These are phyloP conservation scores for Solanum medicagineum DNA, from an alignment of 257 asterid species.

Conservation along the genomic window DNA sequence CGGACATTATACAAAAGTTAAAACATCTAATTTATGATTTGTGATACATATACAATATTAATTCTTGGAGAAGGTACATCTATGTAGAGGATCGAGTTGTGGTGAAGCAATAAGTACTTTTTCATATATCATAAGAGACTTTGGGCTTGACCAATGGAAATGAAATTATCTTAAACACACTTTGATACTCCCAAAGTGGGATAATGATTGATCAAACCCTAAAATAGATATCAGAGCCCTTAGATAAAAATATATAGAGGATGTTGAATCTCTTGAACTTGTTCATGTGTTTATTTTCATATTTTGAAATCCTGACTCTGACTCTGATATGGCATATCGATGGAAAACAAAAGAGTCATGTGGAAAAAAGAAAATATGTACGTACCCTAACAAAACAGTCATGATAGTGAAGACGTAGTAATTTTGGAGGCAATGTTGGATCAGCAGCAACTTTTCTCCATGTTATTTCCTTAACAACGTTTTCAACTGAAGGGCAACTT, in stretches of 20 bases:
- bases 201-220: background rate
- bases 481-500: slow-evolving; percentile 28
- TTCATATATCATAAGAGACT: background rate
- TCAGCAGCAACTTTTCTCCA: slow-evolving; percentile 21
- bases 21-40: background rate
- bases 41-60: background rate
- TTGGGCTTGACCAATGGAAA: background rate
- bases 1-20: background rate
- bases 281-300: too few species aligned
- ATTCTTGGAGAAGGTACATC: background rate
- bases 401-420: slow-evolving; percentile 42
- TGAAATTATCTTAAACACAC: background rate
- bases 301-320: background rate
- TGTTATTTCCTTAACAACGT: slow-evolving; percentile 15
- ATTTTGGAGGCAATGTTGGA: slow-evolving; percentile 27
- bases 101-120: background rate
- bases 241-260: background rate
- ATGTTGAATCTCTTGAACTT: too few species aligned
- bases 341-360: background rate
- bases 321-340: background rate
- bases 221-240: background rate
- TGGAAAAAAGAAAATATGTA: background rate
- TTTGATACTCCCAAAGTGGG: background rate
- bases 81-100: background rate
- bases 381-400: slow-evolving; percentile 40